Conservation (phyloP, 306 rosid genomes). For the Castanospermum australe region DNA sequence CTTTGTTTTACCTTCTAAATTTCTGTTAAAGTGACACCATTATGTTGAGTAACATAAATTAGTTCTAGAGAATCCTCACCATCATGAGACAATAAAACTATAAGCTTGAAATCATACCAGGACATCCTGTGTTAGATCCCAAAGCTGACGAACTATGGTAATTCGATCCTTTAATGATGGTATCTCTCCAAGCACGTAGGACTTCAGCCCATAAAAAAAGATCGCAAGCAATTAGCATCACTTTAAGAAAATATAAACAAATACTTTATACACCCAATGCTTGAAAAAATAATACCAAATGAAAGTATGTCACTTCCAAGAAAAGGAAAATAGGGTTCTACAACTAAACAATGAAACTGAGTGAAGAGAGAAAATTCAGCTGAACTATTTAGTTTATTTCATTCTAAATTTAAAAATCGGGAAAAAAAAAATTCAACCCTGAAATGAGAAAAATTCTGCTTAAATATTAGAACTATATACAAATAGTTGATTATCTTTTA, state of each 20-base stretch:
- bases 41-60: not conserved
- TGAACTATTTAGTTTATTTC: not conserved
- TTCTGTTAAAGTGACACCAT: not conserved
- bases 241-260: not conserved
- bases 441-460: not conserved
- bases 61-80: slow-evolving; percentile 1
- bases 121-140: slow-evolving; percentile 85
- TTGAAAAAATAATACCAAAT: not conserved
- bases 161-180: slow-evolving; percentile 85
- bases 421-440: not conserved
- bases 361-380: not conserved
- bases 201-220: slow-evolving; percentile 54
- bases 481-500: not conserved
- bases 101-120: slow-evolving; percentile 56
- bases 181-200: slow-evolving; percentile 96
- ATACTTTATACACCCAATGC: not conserved
- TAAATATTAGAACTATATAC: not conserved
- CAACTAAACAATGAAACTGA: slow-evolving; percentile 4
- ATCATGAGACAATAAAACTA: slow-evolving; percentile 11
- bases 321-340: not conserved
- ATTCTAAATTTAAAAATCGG: not conserved
- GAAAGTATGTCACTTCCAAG: not conserved
- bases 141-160: slow-evolving; percentile 88
- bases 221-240: slow-evolving; percentile 37
- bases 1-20: not conserved